A percentile compares a stretch with the other conserved stretches of the same genome.
These are phyloP conservation scores for Globisporangium takayamanum DNA, from an alignment of 352 stramenopile species.

Conservation along the genomic window DNA sequence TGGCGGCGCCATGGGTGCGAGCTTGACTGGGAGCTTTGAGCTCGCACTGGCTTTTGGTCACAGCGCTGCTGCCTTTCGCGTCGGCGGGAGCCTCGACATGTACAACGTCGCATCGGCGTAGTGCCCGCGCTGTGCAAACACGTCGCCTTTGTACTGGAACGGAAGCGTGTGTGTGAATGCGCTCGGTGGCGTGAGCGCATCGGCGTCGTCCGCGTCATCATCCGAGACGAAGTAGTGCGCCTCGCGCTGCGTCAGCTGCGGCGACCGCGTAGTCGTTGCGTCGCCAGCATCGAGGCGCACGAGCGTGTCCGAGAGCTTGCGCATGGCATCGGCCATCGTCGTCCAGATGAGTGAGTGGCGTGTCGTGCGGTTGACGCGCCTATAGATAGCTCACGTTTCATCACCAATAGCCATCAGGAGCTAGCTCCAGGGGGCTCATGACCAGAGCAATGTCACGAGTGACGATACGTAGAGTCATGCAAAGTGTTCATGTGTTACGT, in stretches of 20 bases:
- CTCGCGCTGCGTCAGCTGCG: slow-evolving; percentile 5
- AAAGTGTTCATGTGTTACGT: too few species aligned
- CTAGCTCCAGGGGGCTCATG: too few species aligned
- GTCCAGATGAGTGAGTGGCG: not conserved
- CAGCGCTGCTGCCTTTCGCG: slow-evolving; percentile 30
- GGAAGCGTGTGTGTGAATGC: slow-evolving; percentile 33
- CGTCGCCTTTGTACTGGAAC: slow-evolving; percentile 66
- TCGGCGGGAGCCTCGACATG: slow-evolving; percentile 59
- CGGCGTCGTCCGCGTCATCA: slow-evolving; percentile 7
- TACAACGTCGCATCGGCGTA: slow-evolving; percentile 67
- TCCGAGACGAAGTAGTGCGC: slow-evolving; percentile 23
- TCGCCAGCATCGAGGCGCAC: not conserved
- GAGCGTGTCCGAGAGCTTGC: slow-evolving; percentile 5
- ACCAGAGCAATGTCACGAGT: too few species aligned
- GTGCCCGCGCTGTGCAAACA: slow-evolving; percentile 65
- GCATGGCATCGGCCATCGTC: slow-evolving; percentile 5
- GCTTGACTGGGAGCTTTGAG: slow-evolving; percentile 41
- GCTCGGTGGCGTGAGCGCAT: slow-evolving; percentile 10
- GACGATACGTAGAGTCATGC: too few species aligned
- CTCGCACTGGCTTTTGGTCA: slow-evolving; percentile 22
- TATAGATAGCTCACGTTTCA: too few species aligned
- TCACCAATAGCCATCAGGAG: too few species aligned
- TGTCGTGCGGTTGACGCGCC: not conserved
- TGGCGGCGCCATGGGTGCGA: slow-evolving; percentile 33
- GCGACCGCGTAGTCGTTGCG: not conserved